Conservation (phyloP, 495 filamentous ascomycete genomes). For the Penicillium nucicola region DNA sequence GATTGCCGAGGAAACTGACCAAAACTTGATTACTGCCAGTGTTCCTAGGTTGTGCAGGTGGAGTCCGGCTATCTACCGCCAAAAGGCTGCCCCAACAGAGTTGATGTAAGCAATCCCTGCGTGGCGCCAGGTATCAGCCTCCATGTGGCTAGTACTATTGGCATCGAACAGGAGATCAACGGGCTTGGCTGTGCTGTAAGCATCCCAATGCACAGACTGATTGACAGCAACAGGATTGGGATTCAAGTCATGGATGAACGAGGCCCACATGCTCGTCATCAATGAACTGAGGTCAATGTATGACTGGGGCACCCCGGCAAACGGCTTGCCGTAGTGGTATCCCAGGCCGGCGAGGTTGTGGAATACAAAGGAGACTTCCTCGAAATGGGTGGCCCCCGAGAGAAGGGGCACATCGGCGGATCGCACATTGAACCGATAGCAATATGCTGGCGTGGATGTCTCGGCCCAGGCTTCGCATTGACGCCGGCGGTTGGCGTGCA, state of each 20-base stretch:
- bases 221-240: slow-evolving; percentile 41
- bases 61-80: slow-evolving; percentile 20
- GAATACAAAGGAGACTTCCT: slow-evolving; percentile 60
- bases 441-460: slow-evolving; percentile 48
- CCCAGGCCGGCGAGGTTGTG: slow-evolving; percentile 52
- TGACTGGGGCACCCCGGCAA: slow-evolving; percentile 40
- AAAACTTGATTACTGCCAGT: too few relatives aligned
- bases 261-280: slow-evolving; percentile 54
- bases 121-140: slow-evolving; percentile 47
- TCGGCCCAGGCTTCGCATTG: slow-evolving; percentile 52
- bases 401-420: slow-evolving; percentile 32
- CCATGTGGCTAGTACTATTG: slow-evolving; percentile 46
- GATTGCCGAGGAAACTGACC: too few relatives aligned
- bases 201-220: slow-evolving; percentile 40
- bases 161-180: slow-evolving; percentile 47
- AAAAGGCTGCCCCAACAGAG: slow-evolving; percentile 22
- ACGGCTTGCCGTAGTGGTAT: slow-evolving; percentile 48
- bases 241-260: slow-evolving; percentile 50
- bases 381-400: slow-evolving; percentile 53
- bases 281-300: slow-evolving; percentile 44
- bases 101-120: slow-evolving; percentile 41
- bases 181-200: slow-evolving; percentile 37
- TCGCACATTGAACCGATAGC: slow-evolving; percentile 60
- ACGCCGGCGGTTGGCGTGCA: slow-evolving; percentile 55
- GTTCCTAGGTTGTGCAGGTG: too few relatives aligned